Percentiles rank a stretch among this genome's conserved stretches.
Conservation (phyloP, 106 monocot species). For the Dioscorea zingiberensis region DNA sequence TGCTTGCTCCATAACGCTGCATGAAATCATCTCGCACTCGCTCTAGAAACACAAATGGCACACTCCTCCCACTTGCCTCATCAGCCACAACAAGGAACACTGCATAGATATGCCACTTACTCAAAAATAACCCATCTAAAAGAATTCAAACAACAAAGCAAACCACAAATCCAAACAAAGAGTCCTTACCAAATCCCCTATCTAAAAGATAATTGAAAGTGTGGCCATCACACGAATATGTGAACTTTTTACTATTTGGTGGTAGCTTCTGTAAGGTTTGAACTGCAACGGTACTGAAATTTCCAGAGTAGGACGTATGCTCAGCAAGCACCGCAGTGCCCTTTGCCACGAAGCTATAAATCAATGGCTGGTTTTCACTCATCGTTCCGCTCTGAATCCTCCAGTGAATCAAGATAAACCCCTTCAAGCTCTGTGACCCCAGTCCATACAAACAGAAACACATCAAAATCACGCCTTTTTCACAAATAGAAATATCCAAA, state of each 20-base stretch:
- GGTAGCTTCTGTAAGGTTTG: slow-evolving; percentile 82
- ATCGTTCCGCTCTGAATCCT: neutral
- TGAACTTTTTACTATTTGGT: slow-evolving; percentile 75
- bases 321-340: slow-evolving; percentile 83
- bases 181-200: slow-evolving; percentile 59
- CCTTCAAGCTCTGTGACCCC: neutral
- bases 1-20: slow-evolving; percentile 68
- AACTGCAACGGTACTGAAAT: slow-evolving; percentile 85
- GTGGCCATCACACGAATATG: slow-evolving; percentile 85
- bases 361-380: slow-evolving; percentile 22
- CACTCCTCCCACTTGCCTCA: slow-evolving; percentile 68
- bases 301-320: slow-evolving; percentile 78
- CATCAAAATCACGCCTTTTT: neutral
- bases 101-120: slow-evolving; percentile 17
- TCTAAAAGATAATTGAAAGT: slow-evolving; percentile 88
- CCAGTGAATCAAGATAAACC: neutral
- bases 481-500: neutral
- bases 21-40: slow-evolving; percentile 86
- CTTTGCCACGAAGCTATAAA: slow-evolving; percentile 91
- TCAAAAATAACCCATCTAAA: neutral
- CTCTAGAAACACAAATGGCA: slow-evolving; percentile 88
- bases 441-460: neutral
- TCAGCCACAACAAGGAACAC: slow-evolving; percentile 93
- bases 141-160: neutral
- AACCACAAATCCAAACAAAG: slow-evolving; percentile 1